Base-by-base conservation (phyloP, 148 eudicot species). In the Rhododendron williamsianum region DNA sequence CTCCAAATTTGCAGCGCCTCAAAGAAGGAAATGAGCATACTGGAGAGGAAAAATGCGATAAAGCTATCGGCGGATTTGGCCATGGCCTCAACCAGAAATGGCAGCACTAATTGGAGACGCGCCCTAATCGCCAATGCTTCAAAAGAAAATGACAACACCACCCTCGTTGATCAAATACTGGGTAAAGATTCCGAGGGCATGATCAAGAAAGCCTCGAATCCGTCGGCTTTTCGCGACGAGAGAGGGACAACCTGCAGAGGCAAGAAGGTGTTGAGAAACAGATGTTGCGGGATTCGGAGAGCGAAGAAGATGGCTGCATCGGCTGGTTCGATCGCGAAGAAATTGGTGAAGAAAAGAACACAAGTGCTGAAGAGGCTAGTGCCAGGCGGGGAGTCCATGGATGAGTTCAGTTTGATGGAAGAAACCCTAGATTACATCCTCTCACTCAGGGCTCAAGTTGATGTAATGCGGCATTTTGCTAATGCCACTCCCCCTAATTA, bases 341-440 rank as follows among this genome's bases (percentile, higher is more conserved):
- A 84, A 80, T 58, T 94, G 86, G 91, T 94, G 87, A 89, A 88
- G 91, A 95, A 89, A 9, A 86, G 94, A 86, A 94, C 93, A 12
- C 83, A 90, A 88, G 91, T 94, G 82, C 83, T 95, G 77, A 93
- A 90, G 80, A 84, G 91, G 43, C 90, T 95, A 3, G 88, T 95
- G 16, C 98, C 98, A 0, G 96, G 98, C 6, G 97, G 97, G 33
- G 90, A 93, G 89, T 80, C 71, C 76, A 89, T 95, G 93, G 94
- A 95, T 85, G 95, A 93, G 9, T 71, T 74, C 49, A 83, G 51
- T 60, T 86, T 95, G 84, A 85, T 95, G 6, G 91, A 87, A 49
- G 98, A 95, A 94, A 90, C 97, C 83, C 90, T 95, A 88, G 98
- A 95, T 88, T 95, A 95, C 83, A 86, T 95, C 19, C 54, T 90